phyloP scores from a whole-genome alignment of 1,284 basidiomycete genomes.

The Malassezia sp. region DNA sequence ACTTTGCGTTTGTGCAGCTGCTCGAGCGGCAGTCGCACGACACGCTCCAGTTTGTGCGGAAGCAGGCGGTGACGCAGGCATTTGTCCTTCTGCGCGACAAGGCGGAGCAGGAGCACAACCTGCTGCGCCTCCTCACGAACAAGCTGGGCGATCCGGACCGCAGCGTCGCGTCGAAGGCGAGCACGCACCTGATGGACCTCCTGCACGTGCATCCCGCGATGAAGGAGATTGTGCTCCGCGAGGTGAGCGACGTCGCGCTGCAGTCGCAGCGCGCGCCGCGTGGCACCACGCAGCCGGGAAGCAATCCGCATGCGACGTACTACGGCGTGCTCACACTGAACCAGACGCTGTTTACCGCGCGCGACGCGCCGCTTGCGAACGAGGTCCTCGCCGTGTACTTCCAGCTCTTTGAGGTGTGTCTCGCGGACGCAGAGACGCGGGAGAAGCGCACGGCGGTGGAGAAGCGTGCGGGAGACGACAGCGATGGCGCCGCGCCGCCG shows the following conservation, averaged over 20 bases:
- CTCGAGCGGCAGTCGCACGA: conserved; percentile 82
- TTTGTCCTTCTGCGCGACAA: conserved; percentile 73
- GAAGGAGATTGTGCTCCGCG: conserved; percentile 80
- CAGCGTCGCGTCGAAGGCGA: conserved; percentile 75
- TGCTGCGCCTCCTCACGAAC: conserved; percentile 81
- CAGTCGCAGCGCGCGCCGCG: conserved; percentile 46
- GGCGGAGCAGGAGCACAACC: conserved; percentile 93
- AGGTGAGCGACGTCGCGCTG: conserved; percentile 69
- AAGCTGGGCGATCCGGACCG: conserved; percentile 73
- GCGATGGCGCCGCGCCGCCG: too few relatives aligned
- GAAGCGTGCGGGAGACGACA: conserved; percentile 32
- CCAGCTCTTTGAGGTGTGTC: conserved; percentile 71
- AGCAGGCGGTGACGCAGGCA: conserved; percentile 59
- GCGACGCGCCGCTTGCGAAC: conserved; percentile 61
- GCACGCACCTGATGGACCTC: conserved; percentile 75
- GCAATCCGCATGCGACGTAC: conserved; percentile 62
- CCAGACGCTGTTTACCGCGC: conserved; percentile 69
- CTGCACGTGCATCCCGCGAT: conserved; percentile 84
- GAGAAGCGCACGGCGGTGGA: conserved; percentile 23
- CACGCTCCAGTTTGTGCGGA: conserved; percentile 75
- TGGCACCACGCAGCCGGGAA: conserved; percentile 8
- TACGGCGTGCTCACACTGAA: conserved; percentile 88
- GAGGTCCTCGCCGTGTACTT: conserved; percentile 85
- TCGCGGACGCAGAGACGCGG: conserved; percentile 24
- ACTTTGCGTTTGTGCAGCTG: conserved; percentile 79